Evolutionary conservation across 139 green algal species (phyloP).

Genomic region (Picochlorum sp.): DNA sequence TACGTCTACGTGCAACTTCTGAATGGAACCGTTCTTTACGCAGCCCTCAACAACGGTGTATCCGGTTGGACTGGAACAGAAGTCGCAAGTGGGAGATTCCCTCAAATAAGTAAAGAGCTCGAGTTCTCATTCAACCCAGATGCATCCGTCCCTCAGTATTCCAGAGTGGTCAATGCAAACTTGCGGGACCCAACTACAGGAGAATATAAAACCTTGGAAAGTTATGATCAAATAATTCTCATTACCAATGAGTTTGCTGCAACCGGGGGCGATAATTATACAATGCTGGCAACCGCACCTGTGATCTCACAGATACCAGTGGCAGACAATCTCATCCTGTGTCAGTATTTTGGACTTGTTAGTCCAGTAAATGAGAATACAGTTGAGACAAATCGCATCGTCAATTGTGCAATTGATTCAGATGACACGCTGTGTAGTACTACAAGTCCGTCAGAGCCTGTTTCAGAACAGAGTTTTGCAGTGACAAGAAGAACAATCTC

Average conservation of each 20-base stretch:
- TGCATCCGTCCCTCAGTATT: not conserved
- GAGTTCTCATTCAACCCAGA: constrained; percentile 3
- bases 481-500: too few species aligned
- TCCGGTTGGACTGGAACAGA: not conserved
- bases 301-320: not conserved
- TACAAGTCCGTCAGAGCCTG: too few species aligned
- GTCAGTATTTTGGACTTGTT: not conserved
- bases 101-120: not conserved
- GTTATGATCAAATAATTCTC: not conserved
- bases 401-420: too few species aligned
- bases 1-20: not conserved
- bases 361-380: not conserved
- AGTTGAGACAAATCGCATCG: too few species aligned
- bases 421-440: too few species aligned
- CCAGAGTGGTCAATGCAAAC: not conserved
- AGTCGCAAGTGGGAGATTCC: not conserved
- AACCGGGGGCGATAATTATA: not conserved
- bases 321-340: not conserved
- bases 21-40: not conserved
- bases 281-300: not conserved
- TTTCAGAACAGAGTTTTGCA: too few species aligned
- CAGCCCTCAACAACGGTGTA: not conserved
- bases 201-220: not conserved
- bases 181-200: not conserved
- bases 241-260: not conserved